Conservation (phyloP, 2,329 filamentous ascomycete species). For the Pyrenophora seminiperda region DNA sequence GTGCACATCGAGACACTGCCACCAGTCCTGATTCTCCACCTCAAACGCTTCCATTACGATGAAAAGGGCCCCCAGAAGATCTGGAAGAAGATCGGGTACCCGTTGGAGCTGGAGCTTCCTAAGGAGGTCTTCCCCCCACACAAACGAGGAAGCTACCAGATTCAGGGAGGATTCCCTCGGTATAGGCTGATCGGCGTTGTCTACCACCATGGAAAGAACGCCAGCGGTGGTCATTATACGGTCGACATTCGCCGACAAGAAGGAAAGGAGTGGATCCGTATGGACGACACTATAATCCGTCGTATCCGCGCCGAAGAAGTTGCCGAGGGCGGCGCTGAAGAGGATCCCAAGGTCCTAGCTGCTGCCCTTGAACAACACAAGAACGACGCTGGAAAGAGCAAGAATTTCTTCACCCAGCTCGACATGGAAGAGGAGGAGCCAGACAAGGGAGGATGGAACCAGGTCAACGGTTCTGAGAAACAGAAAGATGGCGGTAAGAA, state of each 20-base stretch:
- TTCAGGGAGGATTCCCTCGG: conserved; percentile 73
- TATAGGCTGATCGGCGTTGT: conserved; percentile 90
- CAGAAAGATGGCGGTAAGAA: conserved; percentile 65
- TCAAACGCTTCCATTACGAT: conserved; percentile 98
- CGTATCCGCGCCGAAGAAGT: conserved; percentile 87
- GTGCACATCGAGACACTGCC: conserved; percentile 91
- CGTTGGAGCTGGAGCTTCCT: conserved; percentile 90
- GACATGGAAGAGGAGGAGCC: conserved; percentile 65
- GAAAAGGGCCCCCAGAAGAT: conserved; percentile 92
- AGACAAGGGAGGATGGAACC: conserved; percentile 78
- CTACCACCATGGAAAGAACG: conserved; percentile 97
- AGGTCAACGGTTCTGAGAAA: conserved; percentile 70
- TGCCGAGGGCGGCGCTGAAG: conserved; percentile 80
- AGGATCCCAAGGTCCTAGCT: conserved; percentile 72
- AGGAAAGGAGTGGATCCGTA: conserved; percentile 90
- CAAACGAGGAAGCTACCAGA: conserved; percentile 68
- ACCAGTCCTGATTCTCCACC: conserved; percentile 87
- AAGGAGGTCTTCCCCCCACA: conserved; percentile 83
- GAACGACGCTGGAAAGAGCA: conserved; percentile 57
- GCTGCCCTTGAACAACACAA: conserved; percentile 70
- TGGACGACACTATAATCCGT: conserved; percentile 91
- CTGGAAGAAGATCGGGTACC: conserved; percentile 97
- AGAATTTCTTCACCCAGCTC: conserved; percentile 75
- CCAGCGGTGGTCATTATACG: conserved; percentile 94
- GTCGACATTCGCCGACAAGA: conserved; percentile 96